phyloP scores from a whole-genome alignment of 768 basidiomycete genomes.

The Pleurotus salmoneostramineus region DNA sequence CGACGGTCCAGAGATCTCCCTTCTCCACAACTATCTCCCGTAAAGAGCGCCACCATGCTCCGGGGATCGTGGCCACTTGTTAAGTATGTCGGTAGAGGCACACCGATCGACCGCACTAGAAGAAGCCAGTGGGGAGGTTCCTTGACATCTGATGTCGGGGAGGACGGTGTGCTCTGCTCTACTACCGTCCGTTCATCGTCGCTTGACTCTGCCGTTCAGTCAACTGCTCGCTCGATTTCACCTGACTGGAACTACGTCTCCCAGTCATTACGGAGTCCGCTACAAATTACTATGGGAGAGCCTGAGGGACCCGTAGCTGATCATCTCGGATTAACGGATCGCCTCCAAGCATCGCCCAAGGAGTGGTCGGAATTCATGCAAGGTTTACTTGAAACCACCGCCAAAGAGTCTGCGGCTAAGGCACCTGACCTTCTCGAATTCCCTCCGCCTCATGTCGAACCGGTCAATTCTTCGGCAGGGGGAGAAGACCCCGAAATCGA shows the following conservation, averaged over 20 bases:
- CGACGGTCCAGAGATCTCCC: conserved; percentile 13
- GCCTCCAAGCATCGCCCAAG: background rate
- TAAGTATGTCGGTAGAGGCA: conserved; percentile 43
- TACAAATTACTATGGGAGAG: conserved; percentile 10
- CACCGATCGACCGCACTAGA: conserved; percentile 41
- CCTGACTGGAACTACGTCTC: conserved; percentile 39
- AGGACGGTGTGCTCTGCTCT: conserved; percentile 43
- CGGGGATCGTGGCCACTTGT: conserved; percentile 42
- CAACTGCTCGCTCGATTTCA: conserved; percentile 28
- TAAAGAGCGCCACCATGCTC: conserved; percentile 22
- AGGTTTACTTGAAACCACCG: conserved; percentile 4
- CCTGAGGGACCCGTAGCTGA: conserved; percentile 18
- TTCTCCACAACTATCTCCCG: conserved; percentile 21
- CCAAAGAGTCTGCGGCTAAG: background rate
- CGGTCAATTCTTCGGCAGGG: background rate
- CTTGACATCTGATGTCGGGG: conserved; percentile 30
- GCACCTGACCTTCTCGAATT: background rate
- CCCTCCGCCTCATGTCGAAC: background rate
- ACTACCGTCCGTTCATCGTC: conserved; percentile 29
- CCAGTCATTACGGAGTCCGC: conserved; percentile 17
- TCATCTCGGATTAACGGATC: conserved; percentile 4
- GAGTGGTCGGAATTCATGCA: conserved; percentile 11
- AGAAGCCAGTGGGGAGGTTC: conserved; percentile 40
- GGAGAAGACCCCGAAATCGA: background rate
- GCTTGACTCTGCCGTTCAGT: conserved; percentile 28